A percentile compares a stretch with the other conserved stretches of the same genome.
Evolutionary conservation across 768 basidiomycete species (phyloP).

Genomic region (Inosperma sp.): DNA sequence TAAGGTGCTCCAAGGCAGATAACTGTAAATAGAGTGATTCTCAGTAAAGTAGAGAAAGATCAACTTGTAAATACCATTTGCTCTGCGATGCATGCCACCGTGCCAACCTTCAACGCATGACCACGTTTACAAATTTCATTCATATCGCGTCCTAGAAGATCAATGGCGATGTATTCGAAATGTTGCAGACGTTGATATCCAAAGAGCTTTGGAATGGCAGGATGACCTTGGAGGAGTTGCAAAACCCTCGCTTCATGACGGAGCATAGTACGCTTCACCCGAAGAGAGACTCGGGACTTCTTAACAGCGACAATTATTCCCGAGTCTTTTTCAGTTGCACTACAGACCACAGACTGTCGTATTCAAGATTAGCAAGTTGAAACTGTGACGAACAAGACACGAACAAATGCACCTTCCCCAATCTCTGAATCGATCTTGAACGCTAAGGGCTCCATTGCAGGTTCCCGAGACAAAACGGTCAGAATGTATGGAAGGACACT

Average conservation of each 20-base stretch:
- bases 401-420: too few relatives aligned
- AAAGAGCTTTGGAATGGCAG: constrained; percentile 26
- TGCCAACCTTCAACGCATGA: constrained; percentile 1
- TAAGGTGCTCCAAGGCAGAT: constrained; percentile 27
- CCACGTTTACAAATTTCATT: constrained; percentile 12
- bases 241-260: constrained; percentile 9
- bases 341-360: constrained; percentile 21
- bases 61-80: constrained; percentile 21
- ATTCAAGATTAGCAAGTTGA: too few relatives aligned
- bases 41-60: constrained; percentile 22
- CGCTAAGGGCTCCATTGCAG: too few relatives aligned
- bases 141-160: constrained; percentile 23
- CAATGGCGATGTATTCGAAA: constrained; percentile 32
- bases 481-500: too few relatives aligned
- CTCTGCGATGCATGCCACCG: constrained; percentile 7
- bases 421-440: too few relatives aligned
- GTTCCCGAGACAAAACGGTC: too few relatives aligned
- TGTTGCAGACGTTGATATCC: constrained; percentile 26
- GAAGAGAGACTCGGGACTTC: not conserved
- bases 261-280: not conserved
- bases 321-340: constrained; percentile 17
- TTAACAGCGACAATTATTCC: not conserved
- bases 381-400: too few relatives aligned
- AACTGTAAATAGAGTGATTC: constrained; percentile 17
- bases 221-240: constrained; percentile 25